A percentile compares a stretch with the other conserved stretches of the same genome.
phyloP scores from a whole-genome alignment of 345 rosid genomes.

The Corymbia maculata region DNA sequence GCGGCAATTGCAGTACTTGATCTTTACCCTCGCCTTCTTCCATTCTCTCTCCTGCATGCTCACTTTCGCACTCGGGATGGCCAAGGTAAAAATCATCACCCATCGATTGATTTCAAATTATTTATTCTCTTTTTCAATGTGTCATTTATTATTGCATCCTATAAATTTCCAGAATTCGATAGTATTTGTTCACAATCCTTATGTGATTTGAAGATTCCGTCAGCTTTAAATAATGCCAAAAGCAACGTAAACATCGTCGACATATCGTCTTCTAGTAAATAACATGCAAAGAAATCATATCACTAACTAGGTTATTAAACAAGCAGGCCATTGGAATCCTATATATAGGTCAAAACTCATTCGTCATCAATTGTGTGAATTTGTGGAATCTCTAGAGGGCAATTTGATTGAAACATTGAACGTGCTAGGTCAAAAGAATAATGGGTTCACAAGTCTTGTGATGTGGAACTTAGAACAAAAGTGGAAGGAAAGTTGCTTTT shows the following conservation, averaged over 20 bases:
- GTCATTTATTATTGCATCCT: not conserved
- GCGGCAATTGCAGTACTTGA: conserved; percentile 35
- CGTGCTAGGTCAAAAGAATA: not conserved
- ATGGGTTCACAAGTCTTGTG: not conserved
- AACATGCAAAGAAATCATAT: not conserved
- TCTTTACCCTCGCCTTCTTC: conserved; percentile 45
- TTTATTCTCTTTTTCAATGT: not conserved
- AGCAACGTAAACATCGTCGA: not conserved
- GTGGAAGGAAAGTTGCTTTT: not conserved
- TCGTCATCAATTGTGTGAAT: not conserved
- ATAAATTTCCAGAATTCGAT: not conserved
- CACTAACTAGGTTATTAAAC: not conserved
- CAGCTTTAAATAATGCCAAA: not conserved
- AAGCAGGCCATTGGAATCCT: not conserved
- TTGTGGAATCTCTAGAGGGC: not conserved
- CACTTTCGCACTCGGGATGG: conserved; percentile 53
- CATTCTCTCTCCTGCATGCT: conserved; percentile 36
- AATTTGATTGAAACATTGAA: not conserved
- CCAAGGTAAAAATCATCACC: conserved; percentile 29
- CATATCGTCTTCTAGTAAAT: not conserved
- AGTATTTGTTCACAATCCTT: not conserved
- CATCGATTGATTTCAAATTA: not conserved
- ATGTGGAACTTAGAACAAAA: not conserved
- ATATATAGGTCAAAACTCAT: not conserved
- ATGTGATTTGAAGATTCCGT: not conserved